Evolutionary conservation across 2,329 filamentous ascomycete genomes (phyloP), one percentile per base, ranked within the genome.

Genomic region (Xylaria hypoxylon): DNA sequence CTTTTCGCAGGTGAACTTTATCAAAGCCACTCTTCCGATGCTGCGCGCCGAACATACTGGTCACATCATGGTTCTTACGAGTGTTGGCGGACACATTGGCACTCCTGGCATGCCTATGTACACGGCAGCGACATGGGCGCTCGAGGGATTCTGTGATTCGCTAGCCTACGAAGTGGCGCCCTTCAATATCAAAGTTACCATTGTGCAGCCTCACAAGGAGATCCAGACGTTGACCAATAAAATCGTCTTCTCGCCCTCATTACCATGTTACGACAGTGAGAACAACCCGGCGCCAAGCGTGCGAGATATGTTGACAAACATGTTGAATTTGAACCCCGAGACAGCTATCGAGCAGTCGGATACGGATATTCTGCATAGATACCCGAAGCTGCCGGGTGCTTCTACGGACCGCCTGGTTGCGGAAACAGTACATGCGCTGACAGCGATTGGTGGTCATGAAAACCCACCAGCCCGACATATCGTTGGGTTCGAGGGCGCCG

Each of bases 111-210:
- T 98, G 81, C 88, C 93, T 62, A 92, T 96, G 83, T 96, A 97
- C 78, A 96, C 94, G 71, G 93, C 95, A 19, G 92, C 94, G 15
- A 94, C 94, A 42, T 97, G 95, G 94, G 96, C 94, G 1, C 86
- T 97, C 40, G 96, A 98, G 80, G 96, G 95, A 19, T 97, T 96
- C 78, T 97, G 94, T 81, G 95, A 98, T 80, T 93, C 93, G 66
- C 85, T 99, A 26, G 94, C 95, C 1, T 99, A 97, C 80, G 96
- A 99, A 80, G 92, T 99, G 70, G 92, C 95, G 0, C 96, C 96
- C 0, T 98, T 98, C 83, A 97, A 97, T 80, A 89, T 98, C 81
- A 97, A 95, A 79, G 88, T 98, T 79, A 97, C 94, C 45, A 94
- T 98, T 71, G 91, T 99, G 50, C 95, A 99, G 82, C 94, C 94